Evolutionary conservation across 345 rosid species (phyloP), one percentile per base, ranked within the genome.

Genomic region (Diplotaxis tenuifolia): DNA sequence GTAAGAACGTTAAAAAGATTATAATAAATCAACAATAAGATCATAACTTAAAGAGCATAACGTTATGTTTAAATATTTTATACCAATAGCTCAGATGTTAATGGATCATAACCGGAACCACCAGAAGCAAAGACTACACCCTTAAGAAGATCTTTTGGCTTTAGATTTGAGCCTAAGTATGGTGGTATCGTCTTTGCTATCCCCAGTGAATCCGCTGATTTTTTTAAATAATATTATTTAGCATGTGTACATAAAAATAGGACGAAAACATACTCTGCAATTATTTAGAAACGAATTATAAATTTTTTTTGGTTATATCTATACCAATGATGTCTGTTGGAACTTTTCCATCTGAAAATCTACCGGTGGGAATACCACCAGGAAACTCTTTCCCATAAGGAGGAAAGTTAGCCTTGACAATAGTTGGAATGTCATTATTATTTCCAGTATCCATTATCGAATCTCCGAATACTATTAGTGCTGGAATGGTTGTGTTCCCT

Each of bases 371-470:
- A 23, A 76, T 23, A 12, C 67, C 23, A 47, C 4, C 23, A 65
- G 71, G 62, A 32, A 70, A 76, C 19, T 70, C 75, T 18, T 9
- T 40, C 1, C 80, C 75, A 18, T 76, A 76, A 0, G 80, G 75
- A 31, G 27, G 47, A 57, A 64, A 76, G 3, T 76, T 65, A 5
- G 34, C 16, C 3, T 64, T 76, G 0, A 70, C 55, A 57, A 76
- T 62, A 56, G 71, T 76, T 2, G 29, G 54, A 4, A 76, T 57
- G 12, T 76, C 42, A 34, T 76, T 76, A 20, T 76, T 76, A 27
- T 76, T 64, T 47, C 72, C 75, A 3, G 75, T 76, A 70, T 76
- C 75, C 72, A 70, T 76, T 2, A 76, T 76, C 14, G 80, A 76
- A 9, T 76, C 80, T 64, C 80, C 80, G 8, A 70, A 76, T 49